phyloP scores from a whole-genome alignment of 805 yeast genomes.

The Wickerhamomyces strasburgensis region DNA sequence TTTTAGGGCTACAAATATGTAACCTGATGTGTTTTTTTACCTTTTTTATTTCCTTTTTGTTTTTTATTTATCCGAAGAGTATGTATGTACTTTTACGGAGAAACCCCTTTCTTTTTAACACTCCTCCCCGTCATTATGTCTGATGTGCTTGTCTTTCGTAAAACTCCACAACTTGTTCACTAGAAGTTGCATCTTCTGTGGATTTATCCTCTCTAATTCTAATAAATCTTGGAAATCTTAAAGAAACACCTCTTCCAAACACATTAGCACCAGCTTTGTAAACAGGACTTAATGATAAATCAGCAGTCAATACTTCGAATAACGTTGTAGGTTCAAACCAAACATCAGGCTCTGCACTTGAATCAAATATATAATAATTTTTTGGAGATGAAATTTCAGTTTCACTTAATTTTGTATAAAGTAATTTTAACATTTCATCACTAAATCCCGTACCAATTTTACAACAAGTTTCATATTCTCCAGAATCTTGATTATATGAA shows the following conservation, averaged over 20 bases:
- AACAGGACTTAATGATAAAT: slow-evolving; percentile 79
- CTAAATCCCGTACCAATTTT: slow-evolving; percentile 97
- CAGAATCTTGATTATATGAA: slow-evolving; percentile 84
- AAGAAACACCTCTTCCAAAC: slow-evolving; percentile 77
- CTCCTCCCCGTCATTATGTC: background rate
- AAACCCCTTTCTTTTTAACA: too few relatives aligned
- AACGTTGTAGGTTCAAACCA: slow-evolving; percentile 88
- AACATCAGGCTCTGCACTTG: slow-evolving; percentile 79
- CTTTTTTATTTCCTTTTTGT: too few relatives aligned
- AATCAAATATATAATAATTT: slow-evolving; percentile 62
- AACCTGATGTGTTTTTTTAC: too few relatives aligned
- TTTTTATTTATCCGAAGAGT: too few relatives aligned
- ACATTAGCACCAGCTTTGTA: slow-evolving; percentile 78
- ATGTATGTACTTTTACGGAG: too few relatives aligned
- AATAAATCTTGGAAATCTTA: slow-evolving; percentile 84
- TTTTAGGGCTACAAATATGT: too few relatives aligned
- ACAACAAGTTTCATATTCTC: slow-evolving; percentile 92
- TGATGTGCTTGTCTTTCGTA: slow-evolving; percentile 59
- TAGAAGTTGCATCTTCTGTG: slow-evolving; percentile 79
- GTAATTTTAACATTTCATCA: slow-evolving; percentile 66
- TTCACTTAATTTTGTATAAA: slow-evolving; percentile 59
- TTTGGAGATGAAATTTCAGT: slow-evolving; percentile 63
- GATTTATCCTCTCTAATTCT: slow-evolving; percentile 82
- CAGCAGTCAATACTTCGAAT: slow-evolving; percentile 90
- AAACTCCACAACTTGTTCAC: slow-evolving; percentile 79